Conservation (phyloP, 495 filamentous ascomycete genomes). For the Tuber indicum region DNA sequence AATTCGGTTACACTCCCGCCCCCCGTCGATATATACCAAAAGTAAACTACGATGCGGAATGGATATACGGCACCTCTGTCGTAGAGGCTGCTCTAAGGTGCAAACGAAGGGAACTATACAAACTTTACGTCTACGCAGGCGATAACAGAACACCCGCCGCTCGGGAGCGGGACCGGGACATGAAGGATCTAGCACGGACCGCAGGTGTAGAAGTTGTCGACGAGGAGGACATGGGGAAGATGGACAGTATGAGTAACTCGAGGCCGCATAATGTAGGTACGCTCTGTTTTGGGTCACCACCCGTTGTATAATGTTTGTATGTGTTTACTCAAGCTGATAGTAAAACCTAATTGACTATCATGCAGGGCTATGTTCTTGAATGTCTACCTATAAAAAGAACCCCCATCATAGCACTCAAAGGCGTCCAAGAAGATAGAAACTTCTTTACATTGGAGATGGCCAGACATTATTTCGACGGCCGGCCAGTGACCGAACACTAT, state of each 20-base stretch:
- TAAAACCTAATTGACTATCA: background rate
- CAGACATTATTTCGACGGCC: constrained; percentile 58
- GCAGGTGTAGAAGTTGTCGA: constrained; percentile 52
- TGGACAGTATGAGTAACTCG: constrained; percentile 73
- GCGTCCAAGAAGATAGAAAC: constrained; percentile 43
- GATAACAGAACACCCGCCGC: constrained; percentile 46
- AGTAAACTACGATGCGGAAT: constrained; percentile 60
- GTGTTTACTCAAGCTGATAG: background rate
- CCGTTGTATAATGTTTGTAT: background rate
- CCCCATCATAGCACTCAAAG: constrained; percentile 58
- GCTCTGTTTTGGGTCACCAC: background rate
- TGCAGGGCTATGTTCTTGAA: constrained; percentile 71
- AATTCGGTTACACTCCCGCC: constrained; percentile 15
- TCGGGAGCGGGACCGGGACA: constrained; percentile 42
- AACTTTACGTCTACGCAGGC: constrained; percentile 67
- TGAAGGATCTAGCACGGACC: constrained; percentile 56
- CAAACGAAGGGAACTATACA: constrained; percentile 66
- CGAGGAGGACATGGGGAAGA: constrained; percentile 51
- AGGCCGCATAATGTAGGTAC: constrained; percentile 69
- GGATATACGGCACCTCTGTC: constrained; percentile 75
- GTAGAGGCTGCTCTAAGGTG: constrained; percentile 75
- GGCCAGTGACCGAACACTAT: constrained; percentile 43
- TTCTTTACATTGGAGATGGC: constrained; percentile 56
- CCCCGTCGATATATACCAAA: constrained; percentile 26
- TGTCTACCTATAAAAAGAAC: constrained; percentile 70